Conservation (phyloP, 1,284 basidiomycete genomes). For the Leccinum solheimii region DNA sequence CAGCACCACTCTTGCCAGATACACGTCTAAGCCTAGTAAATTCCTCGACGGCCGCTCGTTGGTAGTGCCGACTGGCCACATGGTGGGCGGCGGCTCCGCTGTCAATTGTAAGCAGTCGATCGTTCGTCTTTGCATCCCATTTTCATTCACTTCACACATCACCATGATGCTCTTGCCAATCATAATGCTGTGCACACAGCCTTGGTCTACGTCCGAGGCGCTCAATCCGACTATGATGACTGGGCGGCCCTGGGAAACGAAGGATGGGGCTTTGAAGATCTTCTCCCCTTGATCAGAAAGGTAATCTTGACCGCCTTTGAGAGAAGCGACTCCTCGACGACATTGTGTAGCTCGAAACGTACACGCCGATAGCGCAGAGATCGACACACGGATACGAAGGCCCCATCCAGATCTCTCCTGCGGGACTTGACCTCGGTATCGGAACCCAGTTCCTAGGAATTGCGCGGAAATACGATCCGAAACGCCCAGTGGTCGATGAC, state of each 20-base stretch:
- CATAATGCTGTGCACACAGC: constrained; percentile 34
- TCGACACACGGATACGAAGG: constrained; percentile 12
- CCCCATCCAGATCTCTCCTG: constrained; percentile 3
- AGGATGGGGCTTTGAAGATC: constrained; percentile 47
- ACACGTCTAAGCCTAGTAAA: constrained; percentile 4
- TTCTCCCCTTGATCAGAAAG: constrained; percentile 11
- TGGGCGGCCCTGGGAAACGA: constrained; percentile 52
- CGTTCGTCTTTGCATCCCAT: too few relatives aligned
- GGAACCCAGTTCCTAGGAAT: constrained; percentile 12
- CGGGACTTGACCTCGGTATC: neutral
- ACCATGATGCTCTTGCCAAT: neutral
- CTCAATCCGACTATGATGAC: constrained; percentile 57
- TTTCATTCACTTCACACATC: neutral
- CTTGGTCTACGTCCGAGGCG: constrained; percentile 52
- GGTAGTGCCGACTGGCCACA: constrained; percentile 5
- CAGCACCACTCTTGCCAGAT: constrained; percentile 1
- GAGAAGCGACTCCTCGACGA: neutral
- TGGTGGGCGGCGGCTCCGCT: constrained; percentile 6
- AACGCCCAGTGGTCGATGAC: constrained; percentile 42
- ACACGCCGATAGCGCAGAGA: constrained; percentile 6
- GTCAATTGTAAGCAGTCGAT: constrained; percentile 6
- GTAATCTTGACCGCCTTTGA: neutral
- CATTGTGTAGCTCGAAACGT: constrained; percentile 7
- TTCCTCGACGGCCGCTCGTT: constrained; percentile 4
- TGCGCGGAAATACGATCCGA: constrained; percentile 6